Evolutionary conservation across 257 asterid species (phyloP).

Genomic region (Przewalskia tangutica): DNA sequence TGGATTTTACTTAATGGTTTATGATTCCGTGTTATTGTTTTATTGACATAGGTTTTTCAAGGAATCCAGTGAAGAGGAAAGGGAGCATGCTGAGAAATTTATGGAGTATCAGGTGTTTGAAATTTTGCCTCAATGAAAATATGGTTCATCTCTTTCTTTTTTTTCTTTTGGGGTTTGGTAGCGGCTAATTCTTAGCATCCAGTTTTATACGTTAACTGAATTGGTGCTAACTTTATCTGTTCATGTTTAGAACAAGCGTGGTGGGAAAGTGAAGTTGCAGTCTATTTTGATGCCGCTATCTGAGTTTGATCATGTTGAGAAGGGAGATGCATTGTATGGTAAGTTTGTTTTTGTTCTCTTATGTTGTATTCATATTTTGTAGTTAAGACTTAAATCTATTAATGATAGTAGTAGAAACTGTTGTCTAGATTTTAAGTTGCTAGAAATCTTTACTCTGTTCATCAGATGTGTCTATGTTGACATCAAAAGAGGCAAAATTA

Average conservation of each 20-base stretch:
- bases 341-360: neutral
- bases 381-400: neutral
- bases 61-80: conserved; percentile 52
- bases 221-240: neutral
- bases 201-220: neutral
- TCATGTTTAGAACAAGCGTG: conserved; percentile 23
- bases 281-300: conserved; percentile 14
- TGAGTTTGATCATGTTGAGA: conserved; percentile 16
- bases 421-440: neutral
- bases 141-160: neutral
- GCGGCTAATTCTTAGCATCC: neutral
- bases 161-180: neutral
- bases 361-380: neutral
- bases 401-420: neutral
- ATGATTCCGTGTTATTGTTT: neutral
- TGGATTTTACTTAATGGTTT: neutral
- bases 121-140: neutral
- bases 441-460: neutral
- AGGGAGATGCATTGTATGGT: conserved; percentile 22
- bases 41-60: conserved; percentile 35
- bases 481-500: neutral
- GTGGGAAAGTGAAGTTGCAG: conserved; percentile 18
- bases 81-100: conserved; percentile 54
- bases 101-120: conserved; percentile 56
- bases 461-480: neutral